Evolutionary conservation across 306 rosid species (phyloP).

Genomic region (Dryas octopetala): DNA sequence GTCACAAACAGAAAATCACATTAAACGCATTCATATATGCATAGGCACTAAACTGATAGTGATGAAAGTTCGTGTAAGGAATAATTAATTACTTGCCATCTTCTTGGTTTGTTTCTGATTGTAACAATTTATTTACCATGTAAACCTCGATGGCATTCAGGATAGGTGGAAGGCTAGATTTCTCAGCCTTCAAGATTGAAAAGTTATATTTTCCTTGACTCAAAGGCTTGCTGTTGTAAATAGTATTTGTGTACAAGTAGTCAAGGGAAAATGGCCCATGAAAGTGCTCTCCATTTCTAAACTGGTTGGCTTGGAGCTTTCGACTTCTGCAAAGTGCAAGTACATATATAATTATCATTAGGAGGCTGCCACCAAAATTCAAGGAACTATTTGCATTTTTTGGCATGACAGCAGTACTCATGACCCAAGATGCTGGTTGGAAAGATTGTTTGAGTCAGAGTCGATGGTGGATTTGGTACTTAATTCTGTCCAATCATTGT

Average conservation of each 20-base stretch:
- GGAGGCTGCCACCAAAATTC: conserved; percentile 2
- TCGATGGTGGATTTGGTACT: not conserved
- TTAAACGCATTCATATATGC: too few species aligned
- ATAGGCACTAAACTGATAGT: too few species aligned
- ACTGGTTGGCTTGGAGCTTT: conserved; percentile 5
- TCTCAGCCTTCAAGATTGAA: conserved; percentile 12
- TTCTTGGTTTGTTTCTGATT: not conserved
- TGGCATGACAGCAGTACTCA: conserved; percentile 40
- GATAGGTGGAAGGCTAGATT: conserved; percentile 42
- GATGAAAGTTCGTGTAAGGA: too few species aligned
- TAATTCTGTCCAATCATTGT: conserved; percentile 5
- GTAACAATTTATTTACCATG: not conserved
- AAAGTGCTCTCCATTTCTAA: conserved; percentile 21
- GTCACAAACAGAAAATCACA: too few species aligned
- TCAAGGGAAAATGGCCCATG: not conserved
- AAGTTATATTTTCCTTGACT: conserved; percentile 11
- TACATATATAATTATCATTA: conserved; percentile 2
- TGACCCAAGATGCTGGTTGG: conserved; percentile 31
- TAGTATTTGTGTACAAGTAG: conserved; percentile 18
- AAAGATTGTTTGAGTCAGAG: not conserved
- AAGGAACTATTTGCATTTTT: conserved; percentile 9
- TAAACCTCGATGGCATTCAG: conserved; percentile 51
- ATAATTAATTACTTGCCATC: not conserved
- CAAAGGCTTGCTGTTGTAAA: not conserved
- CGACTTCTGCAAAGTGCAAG: conserved; percentile 25